Evolutionary conservation across 2,329 filamentous ascomycete genomes (phyloP), one percentile per base, ranked within the genome.

Genomic region (Paraconiothyrium sp.): DNA sequence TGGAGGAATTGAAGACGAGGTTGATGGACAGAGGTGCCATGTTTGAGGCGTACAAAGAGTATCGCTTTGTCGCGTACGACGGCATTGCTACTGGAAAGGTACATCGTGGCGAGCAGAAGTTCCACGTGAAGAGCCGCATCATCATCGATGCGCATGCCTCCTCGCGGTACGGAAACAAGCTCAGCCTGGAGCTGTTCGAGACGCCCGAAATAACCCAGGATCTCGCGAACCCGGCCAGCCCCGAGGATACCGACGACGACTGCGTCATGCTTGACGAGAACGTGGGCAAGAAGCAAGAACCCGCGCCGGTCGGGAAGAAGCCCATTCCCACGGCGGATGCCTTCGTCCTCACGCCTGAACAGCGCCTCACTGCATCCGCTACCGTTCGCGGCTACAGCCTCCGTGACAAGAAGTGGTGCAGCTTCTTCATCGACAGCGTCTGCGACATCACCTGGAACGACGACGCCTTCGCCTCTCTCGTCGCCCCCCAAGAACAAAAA

Each of bases 111-210:
- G 50, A 59, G 39, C 54, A 59, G 13, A 61, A 59, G 39, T 62
- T 59, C 55, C 61, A 59, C 49, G 58, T 64, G 24, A 65, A 60
- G 32, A 58, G 81, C 51, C 79, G 83, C 10, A 77, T 85, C 50
- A 79, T 85, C 59, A 79, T 85, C 54, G 83, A 85, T 58, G 74
- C 77, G 0, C 73, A 81, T 20, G 81, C 80, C n/a, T 84, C 57
- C 54, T 66, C 61, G 35, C 64, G 57, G 9, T 69, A 61, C 52
- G 64, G 51, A n/a, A 49, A 32, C 20, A 67, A 57, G 59, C 55
- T 46, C 34, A 58, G 32, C 60, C 20, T 64, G 16, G 64, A 64
- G 34, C 54, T 64, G 27, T 46, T 59, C 11, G 62, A 60, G 14
- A 55, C 58, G 8, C 43, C 51, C 9, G 58, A 59, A 20, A 47